phyloP scores from a whole-genome alignment of 768 basidiomycete genomes.

The Leccinum incarnatum region DNA sequence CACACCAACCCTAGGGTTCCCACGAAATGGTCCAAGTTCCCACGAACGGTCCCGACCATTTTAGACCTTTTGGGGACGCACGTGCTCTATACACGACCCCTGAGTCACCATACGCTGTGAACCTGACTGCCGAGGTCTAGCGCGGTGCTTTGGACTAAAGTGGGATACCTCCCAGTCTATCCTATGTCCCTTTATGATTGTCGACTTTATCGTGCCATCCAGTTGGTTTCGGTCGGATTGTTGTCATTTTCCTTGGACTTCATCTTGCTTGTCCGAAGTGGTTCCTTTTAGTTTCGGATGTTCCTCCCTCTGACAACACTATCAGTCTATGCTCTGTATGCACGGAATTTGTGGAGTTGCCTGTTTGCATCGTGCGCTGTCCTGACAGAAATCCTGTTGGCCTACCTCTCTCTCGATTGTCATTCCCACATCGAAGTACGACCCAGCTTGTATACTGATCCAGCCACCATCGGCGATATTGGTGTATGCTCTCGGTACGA shows the following conservation, averaged over 20 bases:
- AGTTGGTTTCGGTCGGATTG: slow-evolving; percentile 10
- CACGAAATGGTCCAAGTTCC: too few species aligned
- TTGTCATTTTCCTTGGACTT: slow-evolving; percentile 19
- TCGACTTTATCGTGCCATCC: slow-evolving; percentile 7
- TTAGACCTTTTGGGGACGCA: too few species aligned
- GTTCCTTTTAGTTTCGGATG: not conserved
- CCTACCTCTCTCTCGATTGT: not conserved
- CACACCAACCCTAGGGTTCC: too few species aligned
- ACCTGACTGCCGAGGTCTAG: slow-evolving; percentile 6
- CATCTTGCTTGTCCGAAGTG: slow-evolving; percentile 25
- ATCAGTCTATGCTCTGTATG: slow-evolving; percentile 22
- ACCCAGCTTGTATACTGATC: slow-evolving; percentile 14
- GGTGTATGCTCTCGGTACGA: slow-evolving; percentile 6
- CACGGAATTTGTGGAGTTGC: not conserved
- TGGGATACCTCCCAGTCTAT: not conserved
- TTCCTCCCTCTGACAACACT: not conserved
- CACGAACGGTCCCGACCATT: too few species aligned
- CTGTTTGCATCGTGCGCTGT: slow-evolving; percentile 5
- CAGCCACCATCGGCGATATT: slow-evolving; percentile 1
- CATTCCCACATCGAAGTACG: slow-evolving; percentile 11
- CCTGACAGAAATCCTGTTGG: slow-evolving; percentile 9
- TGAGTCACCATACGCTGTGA: not conserved
- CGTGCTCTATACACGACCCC: too few species aligned
- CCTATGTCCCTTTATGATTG: slow-evolving; percentile 7
- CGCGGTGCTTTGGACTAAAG: slow-evolving; percentile 3